A percentile compares a stretch with the other conserved stretches of the same genome.
Evolutionary conservation across 345 rosid genomes (phyloP).

Genomic region (Camelina hispida): DNA sequence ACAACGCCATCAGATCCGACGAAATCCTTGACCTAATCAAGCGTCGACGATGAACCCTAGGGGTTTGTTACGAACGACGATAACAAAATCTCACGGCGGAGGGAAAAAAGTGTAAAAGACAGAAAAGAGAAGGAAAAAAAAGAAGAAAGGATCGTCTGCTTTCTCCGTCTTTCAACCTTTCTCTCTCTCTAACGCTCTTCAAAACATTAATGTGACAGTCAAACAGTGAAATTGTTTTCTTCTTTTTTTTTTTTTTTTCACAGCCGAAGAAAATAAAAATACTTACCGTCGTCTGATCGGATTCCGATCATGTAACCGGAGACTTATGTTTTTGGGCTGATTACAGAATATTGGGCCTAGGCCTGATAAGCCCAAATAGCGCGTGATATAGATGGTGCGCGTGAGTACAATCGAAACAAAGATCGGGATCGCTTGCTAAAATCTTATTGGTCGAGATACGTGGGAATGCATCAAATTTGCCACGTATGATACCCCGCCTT

Average conservation of each 20-base stretch:
- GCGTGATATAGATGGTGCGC: conserved; percentile 23
- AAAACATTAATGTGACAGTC: conserved; percentile 5
- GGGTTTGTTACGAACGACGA: conserved; percentile 28
- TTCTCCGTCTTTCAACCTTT: conserved; percentile 22
- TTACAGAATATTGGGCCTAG: not conserved
- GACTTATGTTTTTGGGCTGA: conserved; percentile 14
- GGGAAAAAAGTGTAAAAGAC: not conserved
- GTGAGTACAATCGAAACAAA: conserved; percentile 11
- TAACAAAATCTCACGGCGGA: conserved; percentile 34
- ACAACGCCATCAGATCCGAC: conserved; percentile 73
- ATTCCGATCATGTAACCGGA: conserved; percentile 32
- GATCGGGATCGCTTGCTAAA: conserved; percentile 32
- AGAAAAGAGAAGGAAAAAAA: conserved; percentile 14
- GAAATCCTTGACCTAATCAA: conserved; percentile 39
- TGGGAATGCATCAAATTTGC: conserved; percentile 48
- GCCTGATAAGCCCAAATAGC: conserved; percentile 26
- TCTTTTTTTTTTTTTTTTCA: conserved; percentile 13
- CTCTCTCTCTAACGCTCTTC: not conserved
- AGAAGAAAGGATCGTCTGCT: conserved; percentile 30
- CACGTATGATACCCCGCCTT: conserved; percentile 59
- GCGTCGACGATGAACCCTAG: conserved; percentile 36
- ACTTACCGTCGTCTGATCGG: conserved; percentile 35
- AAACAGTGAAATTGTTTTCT: conserved; percentile 2
- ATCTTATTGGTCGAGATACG: conserved; percentile 71
- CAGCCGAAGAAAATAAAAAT: conserved; percentile 4